These are phyloP conservation scores for Babesia bigemina DNA, from an alignment of 169 alveolate species.

Conservation along the genomic window DNA sequence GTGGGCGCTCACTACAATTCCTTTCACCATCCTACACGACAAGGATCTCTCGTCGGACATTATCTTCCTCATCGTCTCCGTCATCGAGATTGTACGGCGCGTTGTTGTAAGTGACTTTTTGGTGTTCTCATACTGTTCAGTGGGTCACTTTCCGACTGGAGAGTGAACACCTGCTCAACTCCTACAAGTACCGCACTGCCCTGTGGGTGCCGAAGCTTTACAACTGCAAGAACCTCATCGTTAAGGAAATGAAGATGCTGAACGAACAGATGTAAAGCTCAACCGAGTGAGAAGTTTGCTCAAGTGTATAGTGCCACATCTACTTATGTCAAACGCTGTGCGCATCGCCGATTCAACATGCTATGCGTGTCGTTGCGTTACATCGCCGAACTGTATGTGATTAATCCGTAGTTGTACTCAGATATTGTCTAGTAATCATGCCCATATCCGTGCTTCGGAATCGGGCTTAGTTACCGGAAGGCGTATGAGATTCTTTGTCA, in stretches of 20 bases:
- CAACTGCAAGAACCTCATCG: constrained; percentile 58
- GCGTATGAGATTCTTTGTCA: too few species aligned
- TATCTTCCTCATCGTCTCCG: constrained; percentile 18
- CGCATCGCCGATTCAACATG: too few species aligned
- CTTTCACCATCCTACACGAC: constrained; percentile 25
- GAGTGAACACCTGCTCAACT: constrained; percentile 84
- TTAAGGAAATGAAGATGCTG: constrained; percentile 66
- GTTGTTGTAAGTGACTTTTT: constrained; percentile 50
- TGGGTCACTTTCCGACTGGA: constrained; percentile 84
- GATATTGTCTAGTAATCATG: too few species aligned
- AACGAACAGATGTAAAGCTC: constrained; percentile 29
- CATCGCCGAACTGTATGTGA: too few species aligned
- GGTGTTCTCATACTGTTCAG: constrained; percentile 45
- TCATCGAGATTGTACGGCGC: constrained; percentile 59
- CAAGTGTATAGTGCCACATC: too few species aligned
- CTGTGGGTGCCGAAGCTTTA: constrained; percentile 79
- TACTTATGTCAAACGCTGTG: too few species aligned
- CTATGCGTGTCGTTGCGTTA: too few species aligned
- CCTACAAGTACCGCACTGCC: constrained; percentile 81
- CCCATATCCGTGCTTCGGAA: too few species aligned
- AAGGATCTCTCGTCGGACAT: constrained; percentile 44
- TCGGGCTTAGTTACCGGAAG: too few species aligned
- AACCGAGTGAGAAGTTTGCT: too few species aligned
- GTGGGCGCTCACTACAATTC: constrained; percentile 66
- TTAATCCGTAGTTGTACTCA: too few species aligned